Evolutionary conservation across 768 basidiomycete species (phyloP), one percentile per base, ranked within the genome.

Genomic region (Daedaleopsis sinensis): DNA sequence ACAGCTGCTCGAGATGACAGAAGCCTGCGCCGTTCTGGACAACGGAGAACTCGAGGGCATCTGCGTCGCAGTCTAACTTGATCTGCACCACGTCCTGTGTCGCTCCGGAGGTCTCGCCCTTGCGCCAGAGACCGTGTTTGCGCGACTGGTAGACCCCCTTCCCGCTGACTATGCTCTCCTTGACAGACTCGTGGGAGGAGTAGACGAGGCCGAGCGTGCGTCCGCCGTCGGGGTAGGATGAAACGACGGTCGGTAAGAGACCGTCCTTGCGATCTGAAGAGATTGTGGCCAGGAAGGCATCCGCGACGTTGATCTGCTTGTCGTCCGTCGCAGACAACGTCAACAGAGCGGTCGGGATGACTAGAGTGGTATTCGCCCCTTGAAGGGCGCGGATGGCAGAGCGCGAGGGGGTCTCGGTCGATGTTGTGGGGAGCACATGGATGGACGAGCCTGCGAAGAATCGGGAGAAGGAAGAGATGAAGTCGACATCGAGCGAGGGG

Each of bases 141-240:
- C 97, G 87, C 19, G 96, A 98, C 72, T 98, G 95, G 72, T 99
- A 99, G 13, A 96, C 89, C 16, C 97, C 97, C 70, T 88, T 89
- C 27, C 94, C 94, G 2, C 94, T 89, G 39, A 86, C 62, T 72
- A 99, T 94, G 67, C 91, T 90, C 73, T 96, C 93, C 52, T 82
- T 83, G 67, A 98, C 81, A 5, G 95, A 96, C 67, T 90, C 88
- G 54, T 74, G 68, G 21, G 96, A 98, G 12, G 97, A 98, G 78
- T 99, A 99, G 38, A 98, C 97, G 57, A 99, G 84, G 18, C 97
- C 97, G 16, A 98, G 85, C 6, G 88, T 81, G 65, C 87, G 86
- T 24, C 90, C 89, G 21, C 85, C 85, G 63, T 91, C 83, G 1
- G 74, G 68, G 52, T 77, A 73, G 0, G 91, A 88, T 13, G 93